These are phyloP conservation scores for Cystobasidiaceae sp. DNA, from an alignment of 1,284 basidiomycete genomes.

Conservation along the genomic window DNA sequence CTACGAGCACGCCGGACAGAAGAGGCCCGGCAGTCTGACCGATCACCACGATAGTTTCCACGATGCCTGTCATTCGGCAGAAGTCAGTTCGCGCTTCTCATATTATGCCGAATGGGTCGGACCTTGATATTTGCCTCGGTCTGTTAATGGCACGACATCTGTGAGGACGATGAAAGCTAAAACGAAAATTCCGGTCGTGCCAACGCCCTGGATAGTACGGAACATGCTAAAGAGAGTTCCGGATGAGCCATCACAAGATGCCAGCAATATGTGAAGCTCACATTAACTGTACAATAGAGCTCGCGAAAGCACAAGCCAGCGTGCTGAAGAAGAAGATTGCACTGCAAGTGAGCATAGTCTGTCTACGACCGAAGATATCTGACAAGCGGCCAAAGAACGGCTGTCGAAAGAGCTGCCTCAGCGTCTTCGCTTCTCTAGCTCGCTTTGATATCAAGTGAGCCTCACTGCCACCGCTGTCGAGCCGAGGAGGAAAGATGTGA, in stretches of 20 bases:
- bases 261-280: not conserved
- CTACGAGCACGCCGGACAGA: constrained; percentile 7
- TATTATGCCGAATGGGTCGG: not conserved
- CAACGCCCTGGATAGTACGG: constrained; percentile 12
- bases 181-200: not conserved
- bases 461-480: not conserved
- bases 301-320: not conserved
- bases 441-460: not conserved
- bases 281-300: constrained; percentile 7
- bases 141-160: constrained; percentile 11
- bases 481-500: constrained; percentile 18
- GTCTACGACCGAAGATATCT: constrained; percentile 16
- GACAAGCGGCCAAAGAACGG: constrained; percentile 19
- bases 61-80: not conserved
- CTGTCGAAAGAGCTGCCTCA: too few species aligned
- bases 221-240: not conserved
- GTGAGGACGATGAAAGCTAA: not conserved
- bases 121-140: constrained; percentile 18
- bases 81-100: not conserved
- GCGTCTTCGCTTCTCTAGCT: too few species aligned
- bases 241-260: not conserved
- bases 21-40: constrained; percentile 6
- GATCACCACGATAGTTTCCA: constrained; percentile 4
- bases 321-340: constrained; percentile 19
- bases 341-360: not conserved